Conservation (phyloP, 495 filamentous ascomycete genomes). For the Penicillium longicatenatum region DNA sequence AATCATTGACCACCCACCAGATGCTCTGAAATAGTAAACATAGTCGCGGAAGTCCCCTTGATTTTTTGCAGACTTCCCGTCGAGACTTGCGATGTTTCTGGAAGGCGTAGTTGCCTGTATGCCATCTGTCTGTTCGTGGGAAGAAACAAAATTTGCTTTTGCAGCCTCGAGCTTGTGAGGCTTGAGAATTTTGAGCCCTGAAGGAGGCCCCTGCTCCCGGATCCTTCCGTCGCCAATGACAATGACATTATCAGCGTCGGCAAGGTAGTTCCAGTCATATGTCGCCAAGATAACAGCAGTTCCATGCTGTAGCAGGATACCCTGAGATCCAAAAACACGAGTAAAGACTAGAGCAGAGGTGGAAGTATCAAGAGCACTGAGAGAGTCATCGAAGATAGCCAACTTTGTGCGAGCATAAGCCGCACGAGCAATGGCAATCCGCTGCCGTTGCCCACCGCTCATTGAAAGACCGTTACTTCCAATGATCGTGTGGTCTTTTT, state of each 20-base stretch:
- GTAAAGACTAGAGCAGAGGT: not conserved
- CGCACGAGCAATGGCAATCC: slow-evolving; percentile 30
- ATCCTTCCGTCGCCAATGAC: not conserved
- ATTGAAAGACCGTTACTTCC: slow-evolving; percentile 81
- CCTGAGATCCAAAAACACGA: not conserved
- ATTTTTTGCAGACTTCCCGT: not conserved
- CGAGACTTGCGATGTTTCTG: not conserved
- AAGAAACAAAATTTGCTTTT: not conserved
- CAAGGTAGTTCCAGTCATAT: not conserved
- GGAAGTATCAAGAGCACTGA: not conserved
- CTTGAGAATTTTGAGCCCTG: not conserved
- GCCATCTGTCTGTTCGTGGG: not conserved
- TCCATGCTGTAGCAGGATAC: not conserved
- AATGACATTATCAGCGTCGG: not conserved
- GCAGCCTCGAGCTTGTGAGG: not conserved
- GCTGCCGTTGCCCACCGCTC: slow-evolving; percentile 82
- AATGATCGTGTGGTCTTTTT: slow-evolving; percentile 73
- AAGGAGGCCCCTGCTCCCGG: not conserved
- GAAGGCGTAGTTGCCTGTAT: not conserved
- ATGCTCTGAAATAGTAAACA: not conserved
- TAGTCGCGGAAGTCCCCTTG: not conserved
- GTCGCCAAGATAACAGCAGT: not conserved
- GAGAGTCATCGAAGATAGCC: not conserved
- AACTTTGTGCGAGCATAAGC: not conserved
- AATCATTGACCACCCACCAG: not conserved